A percentile compares a stretch with the other conserved stretches of the same genome.
These are phyloP conservation scores for Cryptosporidium ryanae DNA, from an alignment of 169 alveolate species.

Conservation along the genomic window DNA sequence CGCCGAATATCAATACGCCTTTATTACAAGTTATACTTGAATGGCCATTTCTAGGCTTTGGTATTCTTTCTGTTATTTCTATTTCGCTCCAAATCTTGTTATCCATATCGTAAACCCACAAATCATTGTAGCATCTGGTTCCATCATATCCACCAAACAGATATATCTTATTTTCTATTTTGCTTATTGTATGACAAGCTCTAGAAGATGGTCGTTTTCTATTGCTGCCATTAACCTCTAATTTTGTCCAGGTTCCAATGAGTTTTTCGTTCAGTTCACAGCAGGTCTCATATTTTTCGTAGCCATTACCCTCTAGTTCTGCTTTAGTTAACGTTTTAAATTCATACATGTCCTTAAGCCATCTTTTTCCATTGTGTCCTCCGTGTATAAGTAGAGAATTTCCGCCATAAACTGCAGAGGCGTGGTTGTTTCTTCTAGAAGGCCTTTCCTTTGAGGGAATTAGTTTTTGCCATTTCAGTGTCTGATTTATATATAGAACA, in stretches of 20 bases:
- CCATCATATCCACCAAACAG: constrained; percentile 85
- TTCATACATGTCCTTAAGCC: constrained; percentile 82
- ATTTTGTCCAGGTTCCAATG: constrained; percentile 76
- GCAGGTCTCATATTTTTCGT: background rate
- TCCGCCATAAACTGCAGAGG: constrained; percentile 77
- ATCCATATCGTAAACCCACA: constrained; percentile 79
- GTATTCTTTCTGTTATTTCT: constrained; percentile 80
- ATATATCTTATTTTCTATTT: constrained; percentile 78
- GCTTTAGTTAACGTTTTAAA: constrained; percentile 75
- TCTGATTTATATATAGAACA: constrained; percentile 77
- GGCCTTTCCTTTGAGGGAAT: constrained; percentile 77
- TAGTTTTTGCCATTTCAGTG: constrained; percentile 79
- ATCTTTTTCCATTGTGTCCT: constrained; percentile 81
- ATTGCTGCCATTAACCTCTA: constrained; percentile 63
- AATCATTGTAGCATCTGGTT: constrained; percentile 80
- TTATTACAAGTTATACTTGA: constrained; percentile 79
- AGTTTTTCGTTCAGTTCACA: constrained; percentile 53
- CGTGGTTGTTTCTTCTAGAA: constrained; percentile 80
- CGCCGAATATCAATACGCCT: constrained; percentile 79
- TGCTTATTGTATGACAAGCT: constrained; percentile 82
- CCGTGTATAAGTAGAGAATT: constrained; percentile 76
- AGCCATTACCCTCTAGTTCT: constrained; percentile 51
- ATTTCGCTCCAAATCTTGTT: constrained; percentile 76
- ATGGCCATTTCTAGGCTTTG: constrained; percentile 82
- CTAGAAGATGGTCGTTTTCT: constrained; percentile 81